Evolutionary conservation across 768 basidiomycete species (phyloP).

Genomic region (Naganishia friedmannii): DNA sequence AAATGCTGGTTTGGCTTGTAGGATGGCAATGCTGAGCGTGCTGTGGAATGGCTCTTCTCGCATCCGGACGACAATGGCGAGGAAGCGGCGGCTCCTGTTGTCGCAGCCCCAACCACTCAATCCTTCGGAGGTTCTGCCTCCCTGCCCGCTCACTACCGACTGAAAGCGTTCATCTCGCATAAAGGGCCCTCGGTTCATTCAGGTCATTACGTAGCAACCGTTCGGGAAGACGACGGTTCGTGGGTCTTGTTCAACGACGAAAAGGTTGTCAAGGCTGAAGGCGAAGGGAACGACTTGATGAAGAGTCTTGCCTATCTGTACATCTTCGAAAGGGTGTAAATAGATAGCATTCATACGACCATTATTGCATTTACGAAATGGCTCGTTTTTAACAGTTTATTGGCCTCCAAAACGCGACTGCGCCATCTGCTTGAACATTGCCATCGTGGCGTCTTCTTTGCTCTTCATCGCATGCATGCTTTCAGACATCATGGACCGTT

Average conservation of each 20-base stretch:
- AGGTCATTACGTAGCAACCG: conserved; percentile 50
- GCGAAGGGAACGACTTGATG: conserved; percentile 73
- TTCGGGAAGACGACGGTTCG: conserved; percentile 57
- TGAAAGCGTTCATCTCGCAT: conserved; percentile 95
- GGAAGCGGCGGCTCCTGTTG: conserved; percentile 33
- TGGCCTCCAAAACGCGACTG: conserved; percentile 70
- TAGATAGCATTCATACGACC: background rate
- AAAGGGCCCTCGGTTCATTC: conserved; percentile 94
- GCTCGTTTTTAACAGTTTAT: background rate
- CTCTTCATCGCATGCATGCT: conserved; percentile 64
- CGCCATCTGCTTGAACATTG: conserved; percentile 91
- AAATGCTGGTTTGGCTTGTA: conserved; percentile 42
- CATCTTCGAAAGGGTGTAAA: conserved; percentile 69
- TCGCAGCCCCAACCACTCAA: conserved; percentile 47
- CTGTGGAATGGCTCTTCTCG: conserved; percentile 93
- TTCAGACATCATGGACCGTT: conserved; percentile 61
- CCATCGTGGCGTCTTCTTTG: conserved; percentile 90
- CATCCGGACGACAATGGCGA: conserved; percentile 85
- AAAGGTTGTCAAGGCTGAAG: conserved; percentile 87
- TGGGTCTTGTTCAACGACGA: conserved; percentile 97
- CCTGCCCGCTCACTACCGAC: conserved; percentile 71
- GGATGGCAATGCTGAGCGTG: conserved; percentile 74
- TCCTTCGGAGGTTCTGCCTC: conserved; percentile 58
- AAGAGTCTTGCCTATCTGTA: conserved; percentile 89
- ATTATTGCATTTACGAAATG: background rate